phyloP scores from a whole-genome alignment of 805 yeast species.

The Phaffomyces antillensis region DNA sequence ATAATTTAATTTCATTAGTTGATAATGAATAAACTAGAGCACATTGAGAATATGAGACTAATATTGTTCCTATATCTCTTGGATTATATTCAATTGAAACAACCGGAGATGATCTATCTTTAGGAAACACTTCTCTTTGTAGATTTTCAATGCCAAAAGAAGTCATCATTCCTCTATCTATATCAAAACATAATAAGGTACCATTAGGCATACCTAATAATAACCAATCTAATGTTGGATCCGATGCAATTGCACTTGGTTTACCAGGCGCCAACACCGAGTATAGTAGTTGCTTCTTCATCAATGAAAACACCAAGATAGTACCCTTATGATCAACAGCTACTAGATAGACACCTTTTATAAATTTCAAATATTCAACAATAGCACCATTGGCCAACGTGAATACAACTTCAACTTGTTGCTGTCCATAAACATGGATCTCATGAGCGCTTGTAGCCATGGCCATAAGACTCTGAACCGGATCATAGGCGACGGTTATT shows the following conservation, averaged over 20 bases:
- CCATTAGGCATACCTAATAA: conserved; percentile 79
- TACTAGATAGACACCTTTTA: conserved; percentile 76
- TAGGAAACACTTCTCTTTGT: conserved; percentile 54
- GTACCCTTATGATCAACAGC: conserved; percentile 57
- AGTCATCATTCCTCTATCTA: conserved; percentile 67
- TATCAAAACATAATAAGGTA: conserved; percentile 60
- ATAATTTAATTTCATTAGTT: conserved; percentile 47
- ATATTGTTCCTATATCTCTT: conserved; percentile 71
- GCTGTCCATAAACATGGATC: conserved; percentile 77
- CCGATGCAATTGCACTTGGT: conserved; percentile 65
- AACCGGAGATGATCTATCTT: conserved; percentile 57
- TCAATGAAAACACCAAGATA: conserved; percentile 64
- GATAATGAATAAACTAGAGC: conserved; percentile 66
- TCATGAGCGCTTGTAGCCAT: conserved; percentile 65
- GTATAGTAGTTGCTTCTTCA: conserved; percentile 52
- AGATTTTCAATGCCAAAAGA: conserved; percentile 62
- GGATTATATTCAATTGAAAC: conserved; percentile 75
- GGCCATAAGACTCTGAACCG: conserved; percentile 81
- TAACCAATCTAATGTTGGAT: conserved; percentile 86
- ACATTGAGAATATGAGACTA: conserved; percentile 64
- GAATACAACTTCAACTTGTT: conserved; percentile 65
- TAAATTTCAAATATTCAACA: conserved; percentile 52
- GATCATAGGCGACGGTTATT: conserved; percentile 71
- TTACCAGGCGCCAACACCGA: conserved; percentile 57
- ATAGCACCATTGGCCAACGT: conserved; percentile 42